Percentiles rank a stretch among this genome's conserved stretches.
These are phyloP conservation scores for Cyclotella sp. DNA, from an alignment of 108 stramenopile species.

Conservation along the genomic window DNA sequence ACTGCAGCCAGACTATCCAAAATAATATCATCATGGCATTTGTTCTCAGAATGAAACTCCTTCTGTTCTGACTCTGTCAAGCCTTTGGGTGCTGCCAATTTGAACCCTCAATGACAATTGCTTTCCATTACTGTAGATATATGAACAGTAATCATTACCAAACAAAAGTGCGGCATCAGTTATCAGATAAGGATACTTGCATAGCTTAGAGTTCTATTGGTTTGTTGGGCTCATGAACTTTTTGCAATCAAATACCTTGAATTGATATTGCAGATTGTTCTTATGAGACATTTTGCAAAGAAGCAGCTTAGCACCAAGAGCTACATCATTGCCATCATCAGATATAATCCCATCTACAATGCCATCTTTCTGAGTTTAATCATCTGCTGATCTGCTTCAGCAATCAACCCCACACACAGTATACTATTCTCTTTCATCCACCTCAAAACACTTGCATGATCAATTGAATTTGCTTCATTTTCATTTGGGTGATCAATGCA, in stretches of 20 bases:
- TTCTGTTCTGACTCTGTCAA: too few relatives aligned
- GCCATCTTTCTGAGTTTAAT: not conserved
- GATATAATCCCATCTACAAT: constrained; percentile 9
- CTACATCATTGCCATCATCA: not conserved
- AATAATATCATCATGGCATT: not conserved
- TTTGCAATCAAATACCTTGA: constrained; percentile 2
- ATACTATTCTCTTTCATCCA: constrained; percentile 12
- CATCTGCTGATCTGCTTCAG: constrained; percentile 16
- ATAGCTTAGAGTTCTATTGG: not conserved
- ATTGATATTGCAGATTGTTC: not conserved
- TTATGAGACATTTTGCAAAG: not conserved
- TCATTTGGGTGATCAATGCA: not conserved
- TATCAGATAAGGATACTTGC: not conserved
- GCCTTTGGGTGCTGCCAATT: too few relatives aligned
- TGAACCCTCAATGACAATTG: not conserved
- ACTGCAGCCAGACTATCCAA: not conserved
- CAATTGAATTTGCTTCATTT: constrained; percentile 8
- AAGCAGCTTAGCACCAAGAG: not conserved
- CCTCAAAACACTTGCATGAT: constrained; percentile 7
- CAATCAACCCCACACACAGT: not conserved
- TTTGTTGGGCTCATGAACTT: not conserved
- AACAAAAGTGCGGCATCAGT: not conserved
- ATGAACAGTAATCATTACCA: constrained; percentile 8
- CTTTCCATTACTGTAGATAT: not conserved
- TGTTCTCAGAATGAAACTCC: too few relatives aligned